A percentile compares a stretch with the other conserved stretches of the same genome.
Evolutionary conservation across 2,329 filamentous ascomycete genomes (phyloP).

Genomic region (Alternaria dauci): DNA sequence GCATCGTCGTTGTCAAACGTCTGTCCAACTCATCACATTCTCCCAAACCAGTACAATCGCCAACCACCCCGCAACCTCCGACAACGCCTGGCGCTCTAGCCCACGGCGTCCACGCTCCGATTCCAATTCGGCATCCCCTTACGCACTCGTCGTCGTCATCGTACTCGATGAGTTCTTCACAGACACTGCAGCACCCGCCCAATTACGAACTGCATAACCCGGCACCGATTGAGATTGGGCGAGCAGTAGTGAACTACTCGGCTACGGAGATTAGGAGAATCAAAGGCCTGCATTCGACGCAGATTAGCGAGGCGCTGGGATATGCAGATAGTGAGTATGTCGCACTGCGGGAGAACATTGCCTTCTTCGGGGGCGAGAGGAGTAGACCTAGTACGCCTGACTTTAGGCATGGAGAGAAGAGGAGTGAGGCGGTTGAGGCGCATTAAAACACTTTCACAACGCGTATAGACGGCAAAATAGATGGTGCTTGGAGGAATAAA

Average conservation of each 20-base stretch:
- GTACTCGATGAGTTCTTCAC: conserved; percentile 25
- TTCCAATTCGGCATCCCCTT: conserved; percentile 29
- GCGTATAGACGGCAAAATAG: neutral
- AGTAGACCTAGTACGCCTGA: conserved; percentile 51
- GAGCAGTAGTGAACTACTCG: conserved; percentile 93
- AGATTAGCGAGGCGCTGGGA: conserved; percentile 81
- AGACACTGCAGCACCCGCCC: conserved; percentile 24
- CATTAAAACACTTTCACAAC: neutral
- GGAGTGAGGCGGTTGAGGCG: conserved; percentile 11
- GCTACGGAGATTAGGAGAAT: conserved; percentile 83
- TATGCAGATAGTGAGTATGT: conserved; percentile 97
- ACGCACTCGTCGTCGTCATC: conserved; percentile 4
- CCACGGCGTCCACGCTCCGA: conserved; percentile 28
- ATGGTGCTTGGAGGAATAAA: neutral
- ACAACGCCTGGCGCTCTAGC: conserved; percentile 27
- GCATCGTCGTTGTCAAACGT: conserved; percentile 79
- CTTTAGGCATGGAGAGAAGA: conserved; percentile 23
- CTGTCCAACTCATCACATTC: conserved; percentile 19
- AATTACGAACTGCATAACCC: conserved; percentile 47
- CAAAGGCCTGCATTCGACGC: conserved; percentile 80
- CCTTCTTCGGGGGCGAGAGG: conserved; percentile 65
- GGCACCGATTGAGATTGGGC: conserved; percentile 74
- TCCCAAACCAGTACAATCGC: conserved; percentile 6
- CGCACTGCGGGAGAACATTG: conserved; percentile 85
- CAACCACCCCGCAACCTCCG: conserved; percentile 5